These are phyloP conservation scores for Globisporangium parvum DNA, from an alignment of 352 stramenopile species.

Conservation along the genomic window DNA sequence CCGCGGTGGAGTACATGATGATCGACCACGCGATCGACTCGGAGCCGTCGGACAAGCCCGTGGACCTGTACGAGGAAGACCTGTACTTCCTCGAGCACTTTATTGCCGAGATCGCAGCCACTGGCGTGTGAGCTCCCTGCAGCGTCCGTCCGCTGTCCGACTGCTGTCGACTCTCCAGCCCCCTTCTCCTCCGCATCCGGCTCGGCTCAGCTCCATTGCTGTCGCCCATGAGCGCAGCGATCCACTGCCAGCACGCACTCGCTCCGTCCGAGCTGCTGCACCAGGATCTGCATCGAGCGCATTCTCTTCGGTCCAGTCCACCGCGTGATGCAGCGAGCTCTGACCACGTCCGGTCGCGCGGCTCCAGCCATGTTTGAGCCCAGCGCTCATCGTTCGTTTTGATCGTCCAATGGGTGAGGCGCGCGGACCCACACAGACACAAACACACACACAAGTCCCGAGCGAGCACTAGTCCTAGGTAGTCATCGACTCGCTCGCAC, in stretches of 20 bases:
- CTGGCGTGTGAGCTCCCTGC: slow-evolving; percentile 15
- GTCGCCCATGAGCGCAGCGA: no score
- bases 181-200: no score
- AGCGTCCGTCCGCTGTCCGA: not conserved
- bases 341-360: not conserved
- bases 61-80: slow-evolving; percentile 74
- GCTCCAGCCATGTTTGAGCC: not conserved
- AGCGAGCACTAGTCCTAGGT: no score
- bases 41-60: slow-evolving; percentile 64
- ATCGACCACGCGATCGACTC: slow-evolving; percentile 66
- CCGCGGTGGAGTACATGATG: slow-evolving; percentile 76
- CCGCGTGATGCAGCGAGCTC: not conserved
- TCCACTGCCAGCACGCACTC: no score
- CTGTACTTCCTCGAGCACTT: slow-evolving; percentile 81
- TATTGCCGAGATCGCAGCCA: slow-evolving; percentile 64
- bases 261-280: no score
- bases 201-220: no score
- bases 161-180: not conserved
- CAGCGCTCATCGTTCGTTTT: not conserved
- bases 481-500: no score
- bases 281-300: no score
- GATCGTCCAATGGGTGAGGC: not conserved
- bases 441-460: not conserved
- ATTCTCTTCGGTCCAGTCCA: not conserved
- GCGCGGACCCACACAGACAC: not conserved